Conservation (phyloP, 1,284 basidiomycete genomes). For the Dichomitus squalens region DNA sequence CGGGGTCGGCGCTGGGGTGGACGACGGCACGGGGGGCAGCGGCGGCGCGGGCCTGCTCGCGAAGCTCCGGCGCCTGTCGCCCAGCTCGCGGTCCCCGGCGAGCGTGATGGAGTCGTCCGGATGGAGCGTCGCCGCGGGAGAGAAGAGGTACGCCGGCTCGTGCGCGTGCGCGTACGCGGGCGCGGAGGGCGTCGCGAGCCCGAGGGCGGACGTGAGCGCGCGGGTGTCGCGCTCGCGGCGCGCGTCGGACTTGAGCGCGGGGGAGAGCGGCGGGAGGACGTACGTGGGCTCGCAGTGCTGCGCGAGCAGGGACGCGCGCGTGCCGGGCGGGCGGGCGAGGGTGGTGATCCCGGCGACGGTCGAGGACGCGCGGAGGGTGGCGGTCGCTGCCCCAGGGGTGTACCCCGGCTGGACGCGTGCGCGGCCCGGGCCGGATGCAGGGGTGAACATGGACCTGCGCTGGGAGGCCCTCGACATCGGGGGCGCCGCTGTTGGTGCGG, state of each 20-base stretch:
- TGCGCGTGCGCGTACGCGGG: slow-evolving; percentile 42
- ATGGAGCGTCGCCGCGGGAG: slow-evolving; percentile 61
- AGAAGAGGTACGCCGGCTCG: slow-evolving; percentile 1
- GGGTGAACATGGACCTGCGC: slow-evolving; percentile 28
- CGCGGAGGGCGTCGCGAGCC: slow-evolving; percentile 38
- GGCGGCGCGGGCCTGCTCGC: not conserved
- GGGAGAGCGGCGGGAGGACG: slow-evolving; percentile 33
- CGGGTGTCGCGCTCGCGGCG: slow-evolving; percentile 51
- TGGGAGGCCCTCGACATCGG: slow-evolving; percentile 26
- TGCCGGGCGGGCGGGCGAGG: slow-evolving; percentile 8
- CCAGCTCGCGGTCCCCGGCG: slow-evolving; percentile 40
- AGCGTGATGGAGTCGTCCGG: slow-evolving; percentile 74
- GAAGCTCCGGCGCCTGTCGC: not conserved
- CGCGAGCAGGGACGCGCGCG: slow-evolving; percentile 25
- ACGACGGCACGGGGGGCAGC: not conserved
- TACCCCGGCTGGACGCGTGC: slow-evolving; percentile 70
- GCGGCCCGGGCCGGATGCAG: slow-evolving; percentile 43
- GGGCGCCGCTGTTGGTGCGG: slow-evolving; percentile 37
- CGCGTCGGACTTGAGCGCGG: slow-evolving; percentile 44
- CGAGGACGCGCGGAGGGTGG: slow-evolving; percentile 53
- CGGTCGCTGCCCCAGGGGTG: slow-evolving; percentile 40
- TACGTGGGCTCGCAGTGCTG: slow-evolving; percentile 35
- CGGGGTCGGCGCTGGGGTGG: not conserved
- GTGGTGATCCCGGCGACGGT: slow-evolving; percentile 23
- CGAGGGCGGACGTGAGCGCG: slow-evolving; percentile 56